These are phyloP conservation scores for Phytophthora tentaculata DNA, from an alignment of 352 stramenopile species.

Conservation along the genomic window DNA sequence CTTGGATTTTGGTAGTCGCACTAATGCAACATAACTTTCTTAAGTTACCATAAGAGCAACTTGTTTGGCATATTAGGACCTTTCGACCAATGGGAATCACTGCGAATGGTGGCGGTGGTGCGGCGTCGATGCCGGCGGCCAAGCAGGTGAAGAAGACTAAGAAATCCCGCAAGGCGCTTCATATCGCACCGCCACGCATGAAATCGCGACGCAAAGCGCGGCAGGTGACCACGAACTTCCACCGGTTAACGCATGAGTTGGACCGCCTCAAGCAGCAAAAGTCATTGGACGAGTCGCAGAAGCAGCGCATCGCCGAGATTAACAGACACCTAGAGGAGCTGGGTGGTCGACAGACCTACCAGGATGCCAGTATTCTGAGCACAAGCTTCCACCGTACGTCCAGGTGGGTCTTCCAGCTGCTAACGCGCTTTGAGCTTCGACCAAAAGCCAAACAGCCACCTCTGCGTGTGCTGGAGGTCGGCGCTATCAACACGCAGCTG, in stretches of 20 bases:
- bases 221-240: conserved; percentile 80
- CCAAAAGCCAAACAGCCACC: conserved; percentile 72
- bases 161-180: conserved; percentile 60
- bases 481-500: conserved; percentile 97
- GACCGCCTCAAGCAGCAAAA: conserved; percentile 61
- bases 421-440: conserved; percentile 79
- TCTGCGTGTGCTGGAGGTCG: conserved; percentile 83
- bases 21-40: not conserved
- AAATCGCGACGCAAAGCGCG: conserved; percentile 78
- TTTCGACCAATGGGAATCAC: conserved; percentile 21
- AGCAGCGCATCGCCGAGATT: conserved; percentile 55
- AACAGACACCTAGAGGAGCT: conserved; percentile 84
- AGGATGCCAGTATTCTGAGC: conserved; percentile 94
- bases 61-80: conserved; percentile 4
- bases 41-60: conserved; percentile 4
- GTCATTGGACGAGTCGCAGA: conserved; percentile 30
- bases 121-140: conserved; percentile 8
- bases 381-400: conserved; percentile 95
- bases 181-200: conserved; percentile 63
- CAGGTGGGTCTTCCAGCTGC: conserved; percentile 94
- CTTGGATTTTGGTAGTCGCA: conserved; percentile 2
- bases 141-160: conserved; percentile 53
- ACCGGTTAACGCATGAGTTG: conserved; percentile 76
- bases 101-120: conserved; percentile 23
- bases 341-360: conserved; percentile 93